Conservation (phyloP, 352 stramenopile genomes). For the Globisporangium nunn region DNA sequence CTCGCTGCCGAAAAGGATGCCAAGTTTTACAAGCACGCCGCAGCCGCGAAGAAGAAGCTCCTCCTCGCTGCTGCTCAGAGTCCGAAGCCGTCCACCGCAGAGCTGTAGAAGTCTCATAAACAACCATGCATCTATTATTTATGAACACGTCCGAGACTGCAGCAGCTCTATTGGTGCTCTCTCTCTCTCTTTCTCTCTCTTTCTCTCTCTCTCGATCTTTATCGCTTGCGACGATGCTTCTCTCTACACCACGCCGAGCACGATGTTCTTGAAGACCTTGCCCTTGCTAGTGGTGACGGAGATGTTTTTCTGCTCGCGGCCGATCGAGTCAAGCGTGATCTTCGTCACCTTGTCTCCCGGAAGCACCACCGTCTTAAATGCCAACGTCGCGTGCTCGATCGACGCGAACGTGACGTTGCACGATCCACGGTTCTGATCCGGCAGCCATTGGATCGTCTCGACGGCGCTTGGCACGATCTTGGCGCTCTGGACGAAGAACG, state of each 20-base stretch:
- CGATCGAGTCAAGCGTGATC: constrained; percentile 49
- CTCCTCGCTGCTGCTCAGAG: constrained; percentile 10
- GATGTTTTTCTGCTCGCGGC: constrained; percentile 65
- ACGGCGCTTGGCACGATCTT: constrained; percentile 61
- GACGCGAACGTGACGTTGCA: constrained; percentile 65
- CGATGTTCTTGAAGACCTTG: constrained; percentile 67
- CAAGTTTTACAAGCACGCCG: constrained; percentile 73
- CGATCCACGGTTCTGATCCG: constrained; percentile 59
- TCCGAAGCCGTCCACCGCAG: constrained; percentile 21
- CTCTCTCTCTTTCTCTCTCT: neutral
- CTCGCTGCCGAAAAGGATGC: constrained; percentile 57
- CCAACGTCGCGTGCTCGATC: constrained; percentile 50
- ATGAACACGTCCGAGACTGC: neutral
- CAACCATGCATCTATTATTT: constrained; percentile 17
- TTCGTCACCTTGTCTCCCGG: constrained; percentile 27
- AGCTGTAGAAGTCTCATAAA: constrained; percentile 18
- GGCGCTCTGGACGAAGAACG: constrained; percentile 54
- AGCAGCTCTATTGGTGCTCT: too few species aligned
- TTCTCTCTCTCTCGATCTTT: neutral
- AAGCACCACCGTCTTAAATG: constrained; percentile 46
- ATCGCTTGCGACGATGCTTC: neutral
- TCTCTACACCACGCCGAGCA: constrained; percentile 32
- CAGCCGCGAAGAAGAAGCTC: constrained; percentile 67
- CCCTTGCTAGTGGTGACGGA: constrained; percentile 45
- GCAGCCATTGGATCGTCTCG: constrained; percentile 57